Percentiles rank a stretch among this genome's conserved stretches.
phyloP scores from a whole-genome alignment of 805 yeast genomes.

The Saccharomycopsis guyanensis region DNA sequence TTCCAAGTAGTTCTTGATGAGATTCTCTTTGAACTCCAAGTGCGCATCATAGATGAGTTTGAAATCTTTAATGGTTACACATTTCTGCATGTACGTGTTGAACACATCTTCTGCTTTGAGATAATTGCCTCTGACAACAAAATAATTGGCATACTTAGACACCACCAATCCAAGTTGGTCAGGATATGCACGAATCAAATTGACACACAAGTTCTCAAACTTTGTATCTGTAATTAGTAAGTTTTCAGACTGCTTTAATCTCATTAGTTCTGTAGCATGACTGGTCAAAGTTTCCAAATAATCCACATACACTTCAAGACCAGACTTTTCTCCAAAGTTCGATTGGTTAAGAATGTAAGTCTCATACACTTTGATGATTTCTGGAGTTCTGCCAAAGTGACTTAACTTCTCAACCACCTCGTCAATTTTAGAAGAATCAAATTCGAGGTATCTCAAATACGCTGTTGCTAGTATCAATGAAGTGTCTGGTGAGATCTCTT shows the following conservation, averaged over 20 bases:
- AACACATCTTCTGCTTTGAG: conserved; percentile 36
- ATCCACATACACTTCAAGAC: conserved; percentile 40
- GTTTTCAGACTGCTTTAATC: background rate
- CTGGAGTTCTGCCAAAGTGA: conserved; percentile 27
- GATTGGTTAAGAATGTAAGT: conserved; percentile 29
- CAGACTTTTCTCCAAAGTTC: conserved; percentile 34
- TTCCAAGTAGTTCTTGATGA: conserved; percentile 14
- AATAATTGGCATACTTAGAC: conserved; percentile 41
- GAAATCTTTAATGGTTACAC: conserved; percentile 53
- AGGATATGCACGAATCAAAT: conserved; percentile 40
- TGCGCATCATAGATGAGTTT: conserved; percentile 55
- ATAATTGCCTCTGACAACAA: conserved; percentile 32
- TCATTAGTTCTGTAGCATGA: conserved; percentile 21
- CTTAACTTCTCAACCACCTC: conserved; percentile 29
- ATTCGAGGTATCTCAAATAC: conserved; percentile 9
- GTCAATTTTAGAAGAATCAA: conserved; percentile 26
- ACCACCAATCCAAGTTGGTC: conserved; percentile 50
- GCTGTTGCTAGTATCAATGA: background rate
- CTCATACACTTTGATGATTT: conserved; percentile 30
- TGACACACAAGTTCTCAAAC: conserved; percentile 31
- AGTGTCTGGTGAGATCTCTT: conserved; percentile 18
- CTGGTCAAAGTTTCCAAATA: conserved; percentile 36
- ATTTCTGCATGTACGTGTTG: conserved; percentile 39
- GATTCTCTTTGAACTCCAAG: conserved; percentile 52
- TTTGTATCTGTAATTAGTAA: conserved; percentile 15